Evolutionary conservation across 192 early-diverging fungal genomes (phyloP), one percentile per base, ranked within the genome.

Genomic region (Funneliformis mosseae): DNA sequence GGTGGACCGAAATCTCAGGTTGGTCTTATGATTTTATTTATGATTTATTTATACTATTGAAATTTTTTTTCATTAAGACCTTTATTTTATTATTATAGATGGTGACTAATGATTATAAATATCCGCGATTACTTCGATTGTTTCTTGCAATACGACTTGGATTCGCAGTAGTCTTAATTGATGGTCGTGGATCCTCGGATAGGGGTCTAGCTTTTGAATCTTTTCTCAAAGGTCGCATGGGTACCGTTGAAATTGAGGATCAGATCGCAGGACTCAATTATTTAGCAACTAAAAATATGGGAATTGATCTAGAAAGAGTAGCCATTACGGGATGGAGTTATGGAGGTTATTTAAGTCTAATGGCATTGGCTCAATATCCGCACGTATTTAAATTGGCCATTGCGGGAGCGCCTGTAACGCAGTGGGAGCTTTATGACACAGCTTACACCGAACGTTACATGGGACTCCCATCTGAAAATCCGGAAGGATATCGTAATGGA

Each of bases 401-500:
- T 77, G 90, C 92, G 0, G 92, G 93, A 9, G 92, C 93, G 1
- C 93, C 93, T 0, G 93, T 93, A 1, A 92, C 92, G 8, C 87
- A 88, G 27, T 94, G 93, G 93, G 90, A 91, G 46, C 79, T 93
- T 67, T 94, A 94, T 67, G 91, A 93, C 82, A 84, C 90, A 12
- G 93, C 92, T 0, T 94, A 94, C 67, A 89, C 92, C 7, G 93
- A 94, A 78, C 86, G 92, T 12, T 94, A 92, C 60, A 87, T 94
- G 87, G 92, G 92, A 0, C 45, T 90, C 0, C 84, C 86, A 0
- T 50, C 66, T 7, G 86, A 88, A 25, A 86, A 91, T 76, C 66
- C 66, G 18, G 83, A 84, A 38, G 89, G 81, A 0, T 93, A 92
- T 78, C 45, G 41, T 28, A 77, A 81, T n/a, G 87, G 89, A 39